phyloP scores from a whole-genome alignment of 805 yeast species.

The Starmera dryadoides region DNA sequence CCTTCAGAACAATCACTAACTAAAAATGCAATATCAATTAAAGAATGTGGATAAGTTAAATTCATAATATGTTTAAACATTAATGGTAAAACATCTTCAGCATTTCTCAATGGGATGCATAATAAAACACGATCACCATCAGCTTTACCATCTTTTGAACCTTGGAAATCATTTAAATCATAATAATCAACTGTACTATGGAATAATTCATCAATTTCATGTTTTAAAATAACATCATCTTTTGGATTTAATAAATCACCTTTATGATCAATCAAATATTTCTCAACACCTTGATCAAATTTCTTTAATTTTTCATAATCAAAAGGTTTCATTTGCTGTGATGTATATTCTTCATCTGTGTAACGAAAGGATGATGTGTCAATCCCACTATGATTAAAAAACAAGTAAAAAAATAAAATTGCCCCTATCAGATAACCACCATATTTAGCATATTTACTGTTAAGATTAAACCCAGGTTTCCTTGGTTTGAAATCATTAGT shows the following conservation, averaged over 20 bases:
- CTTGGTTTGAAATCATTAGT: not conserved
- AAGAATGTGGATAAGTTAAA: slow-evolving; percentile 72
- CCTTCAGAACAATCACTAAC: slow-evolving; percentile 71
- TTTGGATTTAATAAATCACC: slow-evolving; percentile 24
- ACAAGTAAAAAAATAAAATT: not conserved
- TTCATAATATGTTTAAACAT: slow-evolving; percentile 85
- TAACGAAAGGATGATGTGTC: not conserved
- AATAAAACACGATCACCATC: slow-evolving; percentile 60
- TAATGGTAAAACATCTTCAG: slow-evolving; percentile 68
- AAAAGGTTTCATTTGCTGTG: slow-evolving; percentile 23
- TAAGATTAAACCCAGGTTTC: too few species aligned
- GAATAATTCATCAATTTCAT: slow-evolving; percentile 30
- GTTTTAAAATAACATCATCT: slow-evolving; percentile 13
- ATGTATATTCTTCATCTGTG: slow-evolving; percentile 2
- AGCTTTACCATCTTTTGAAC: slow-evolving; percentile 39
- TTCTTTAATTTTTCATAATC: slow-evolving; percentile 24
- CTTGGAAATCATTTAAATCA: slow-evolving; percentile 53
- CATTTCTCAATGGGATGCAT: slow-evolving; percentile 73
- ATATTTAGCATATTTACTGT: not conserved
- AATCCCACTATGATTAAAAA: not conserved
- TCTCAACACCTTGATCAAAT: slow-evolving; percentile 31
- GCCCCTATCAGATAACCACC: not conserved
- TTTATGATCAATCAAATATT: slow-evolving; percentile 26
- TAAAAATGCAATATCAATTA: slow-evolving; percentile 74
- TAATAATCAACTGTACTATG: slow-evolving; percentile 48